Percentiles rank a stretch among this genome's conserved stretches.
Evolutionary conservation across 768 basidiomycete species (phyloP).

Genomic region (Suillus subalutaceus): DNA sequence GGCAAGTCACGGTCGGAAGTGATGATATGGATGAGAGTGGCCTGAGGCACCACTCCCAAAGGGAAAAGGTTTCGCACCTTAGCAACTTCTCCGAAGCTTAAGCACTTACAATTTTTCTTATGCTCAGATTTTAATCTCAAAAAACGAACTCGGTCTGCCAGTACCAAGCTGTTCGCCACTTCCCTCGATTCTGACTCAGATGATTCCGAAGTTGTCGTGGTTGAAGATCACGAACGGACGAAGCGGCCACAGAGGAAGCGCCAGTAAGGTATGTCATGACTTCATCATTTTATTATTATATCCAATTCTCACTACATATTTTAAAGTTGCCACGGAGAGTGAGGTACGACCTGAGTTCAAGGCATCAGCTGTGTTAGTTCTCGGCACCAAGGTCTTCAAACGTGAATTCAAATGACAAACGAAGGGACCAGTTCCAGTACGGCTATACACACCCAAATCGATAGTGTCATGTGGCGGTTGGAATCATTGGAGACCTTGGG

Average conservation of each 20-base stretch:
- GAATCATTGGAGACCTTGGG: too few relatives aligned
- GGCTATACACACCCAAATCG: too few relatives aligned
- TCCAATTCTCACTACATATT: background rate
- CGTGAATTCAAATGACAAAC: too few relatives aligned
- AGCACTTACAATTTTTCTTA: background rate
- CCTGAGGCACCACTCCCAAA: background rate
- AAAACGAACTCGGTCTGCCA: background rate
- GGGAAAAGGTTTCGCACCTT: background rate
- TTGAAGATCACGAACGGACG: background rate
- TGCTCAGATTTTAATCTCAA: background rate
- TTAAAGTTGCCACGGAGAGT: background rate
- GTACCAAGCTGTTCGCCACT: background rate
- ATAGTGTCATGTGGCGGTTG: too few relatives aligned
- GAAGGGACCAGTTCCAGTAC: too few relatives aligned
- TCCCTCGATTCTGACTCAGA: background rate
- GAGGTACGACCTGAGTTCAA: background rate
- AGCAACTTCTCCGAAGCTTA: background rate
- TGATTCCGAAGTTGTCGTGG: background rate
- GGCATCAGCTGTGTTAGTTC: background rate
- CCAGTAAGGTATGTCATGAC: background rate
- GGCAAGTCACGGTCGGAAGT: background rate
- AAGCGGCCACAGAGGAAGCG: background rate
- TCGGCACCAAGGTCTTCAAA: too few relatives aligned
- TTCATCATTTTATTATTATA: background rate
- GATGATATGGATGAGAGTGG: background rate